Evolutionary conservation across 768 basidiomycete genomes (phyloP).

Genomic region (Hemileccinum impolitum): DNA sequence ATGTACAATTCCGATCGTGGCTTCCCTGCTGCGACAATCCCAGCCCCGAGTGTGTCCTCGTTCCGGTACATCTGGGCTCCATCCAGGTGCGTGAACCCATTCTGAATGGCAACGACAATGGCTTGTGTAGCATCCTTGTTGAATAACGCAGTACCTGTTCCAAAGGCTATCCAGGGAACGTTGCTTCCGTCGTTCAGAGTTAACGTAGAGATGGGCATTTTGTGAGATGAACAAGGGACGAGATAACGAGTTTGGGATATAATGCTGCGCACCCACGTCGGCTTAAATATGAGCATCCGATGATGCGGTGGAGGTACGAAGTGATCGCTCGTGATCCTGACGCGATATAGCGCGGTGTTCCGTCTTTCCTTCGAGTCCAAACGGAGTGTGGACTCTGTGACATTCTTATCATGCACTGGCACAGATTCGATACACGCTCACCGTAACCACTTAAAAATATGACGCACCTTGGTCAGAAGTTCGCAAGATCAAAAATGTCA

Average conservation of each 20-base stretch:
- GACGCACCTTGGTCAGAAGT: not conserved
- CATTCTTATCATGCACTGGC: not conserved
- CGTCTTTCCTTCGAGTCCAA: not conserved
- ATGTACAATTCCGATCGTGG: constrained; percentile 56
- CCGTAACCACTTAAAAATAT: not conserved
- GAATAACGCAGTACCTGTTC: constrained; percentile 56
- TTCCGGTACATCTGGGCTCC: constrained; percentile 61
- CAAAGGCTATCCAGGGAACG: constrained; percentile 59
- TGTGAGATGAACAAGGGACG: constrained; percentile 5
- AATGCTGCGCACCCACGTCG: too few species aligned
- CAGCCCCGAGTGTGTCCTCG: constrained; percentile 50
- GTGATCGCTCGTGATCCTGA: not conserved
- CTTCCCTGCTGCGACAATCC: constrained; percentile 48
- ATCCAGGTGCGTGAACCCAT: constrained; percentile 59
- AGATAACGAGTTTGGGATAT: not conserved
- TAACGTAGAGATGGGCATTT: constrained; percentile 31
- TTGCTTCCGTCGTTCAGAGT: constrained; percentile 53
- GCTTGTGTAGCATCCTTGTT: constrained; percentile 38
- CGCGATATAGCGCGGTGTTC: not conserved
- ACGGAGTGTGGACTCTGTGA: not conserved
- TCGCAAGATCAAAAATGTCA: too few species aligned
- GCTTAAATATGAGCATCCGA: too few species aligned
- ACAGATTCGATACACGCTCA: not conserved
- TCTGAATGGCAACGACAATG: constrained; percentile 48
- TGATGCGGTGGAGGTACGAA: too few species aligned